Evolutionary conservation across 768 basidiomycete genomes (phyloP).

Genomic region (Hemileccinum rubropunctum): DNA sequence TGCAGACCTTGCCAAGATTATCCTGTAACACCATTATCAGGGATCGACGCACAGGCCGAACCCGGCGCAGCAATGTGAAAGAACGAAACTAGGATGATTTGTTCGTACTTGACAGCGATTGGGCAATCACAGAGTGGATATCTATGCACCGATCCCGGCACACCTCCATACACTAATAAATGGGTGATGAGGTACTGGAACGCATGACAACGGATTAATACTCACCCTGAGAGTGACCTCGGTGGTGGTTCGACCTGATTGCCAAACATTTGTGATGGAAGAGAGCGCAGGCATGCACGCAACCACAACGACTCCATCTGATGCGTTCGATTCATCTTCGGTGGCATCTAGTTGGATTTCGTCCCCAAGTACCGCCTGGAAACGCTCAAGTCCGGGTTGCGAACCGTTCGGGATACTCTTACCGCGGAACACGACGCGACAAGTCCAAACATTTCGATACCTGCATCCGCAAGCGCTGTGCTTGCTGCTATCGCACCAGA

Average conservation of each 20-base stretch:
- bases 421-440: conserved; percentile 84
- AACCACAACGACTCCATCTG: conserved; percentile 69
- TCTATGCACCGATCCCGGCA: conserved; percentile 73
- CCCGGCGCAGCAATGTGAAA: neutral
- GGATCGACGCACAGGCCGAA: neutral
- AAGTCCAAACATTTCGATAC: conserved; percentile 87
- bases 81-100: conserved; percentile 8
- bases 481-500: conserved; percentile 86
- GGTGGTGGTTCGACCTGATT: conserved; percentile 65
- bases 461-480: conserved; percentile 88
- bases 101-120: conserved; percentile 49
- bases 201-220: conserved; percentile 17
- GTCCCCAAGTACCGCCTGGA: conserved; percentile 53
- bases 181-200: neutral
- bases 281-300: conserved; percentile 88
- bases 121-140: conserved; percentile 72
- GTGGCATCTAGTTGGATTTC: conserved; percentile 82
- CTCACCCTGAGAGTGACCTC: conserved; percentile 57
- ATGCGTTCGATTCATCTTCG: conserved; percentile 55
- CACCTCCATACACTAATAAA: conserved; percentile 59
- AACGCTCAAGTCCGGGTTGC: conserved; percentile 3
- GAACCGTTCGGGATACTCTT: conserved; percentile 18
- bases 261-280: conserved; percentile 82
- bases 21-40: neutral
- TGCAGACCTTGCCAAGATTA: too few relatives aligned